phyloP scores from a whole-genome alignment of 352 stramenopile genomes.

The Phytophthora hybrid region DNA sequence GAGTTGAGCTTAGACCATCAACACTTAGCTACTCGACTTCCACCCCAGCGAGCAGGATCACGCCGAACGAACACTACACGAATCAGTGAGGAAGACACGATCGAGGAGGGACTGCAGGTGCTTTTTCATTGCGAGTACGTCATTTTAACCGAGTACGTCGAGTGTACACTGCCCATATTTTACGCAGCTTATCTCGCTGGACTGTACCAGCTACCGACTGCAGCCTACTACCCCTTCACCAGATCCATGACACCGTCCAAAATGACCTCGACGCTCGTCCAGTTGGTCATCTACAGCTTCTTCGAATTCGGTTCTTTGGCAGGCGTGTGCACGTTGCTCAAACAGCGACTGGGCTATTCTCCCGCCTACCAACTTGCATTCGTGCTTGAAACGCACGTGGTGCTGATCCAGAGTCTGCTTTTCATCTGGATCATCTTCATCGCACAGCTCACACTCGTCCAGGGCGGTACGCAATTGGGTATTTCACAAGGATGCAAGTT shows the following conservation, averaged over 20 bases:
- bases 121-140: slow-evolving; percentile 33
- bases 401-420: slow-evolving; percentile 36
- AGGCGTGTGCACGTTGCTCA: slow-evolving; percentile 16
- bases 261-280: slow-evolving; percentile 13
- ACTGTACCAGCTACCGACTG: slow-evolving; percentile 18
- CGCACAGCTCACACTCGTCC: slow-evolving; percentile 28
- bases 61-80: not conserved
- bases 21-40: not conserved
- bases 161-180: slow-evolving; percentile 26
- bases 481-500: not conserved
- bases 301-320: slow-evolving; percentile 28
- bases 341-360: slow-evolving; percentile 31
- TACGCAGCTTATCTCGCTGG: slow-evolving; percentile 26
- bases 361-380: slow-evolving; percentile 47
- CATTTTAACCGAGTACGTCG: slow-evolving; percentile 31
- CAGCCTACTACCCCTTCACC: slow-evolving; percentile 32
- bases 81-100: not conserved
- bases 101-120: slow-evolving; percentile 18
- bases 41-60: not conserved
- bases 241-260: slow-evolving; percentile 10
- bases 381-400: slow-evolving; percentile 46
- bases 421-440: slow-evolving; percentile 46
- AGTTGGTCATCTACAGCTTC: slow-evolving; percentile 17
- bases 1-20: not conserved
- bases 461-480: slow-evolving; percentile 11